Conservation (phyloP, 352 stramenopile species). For the Peronospora farinosa region DNA sequence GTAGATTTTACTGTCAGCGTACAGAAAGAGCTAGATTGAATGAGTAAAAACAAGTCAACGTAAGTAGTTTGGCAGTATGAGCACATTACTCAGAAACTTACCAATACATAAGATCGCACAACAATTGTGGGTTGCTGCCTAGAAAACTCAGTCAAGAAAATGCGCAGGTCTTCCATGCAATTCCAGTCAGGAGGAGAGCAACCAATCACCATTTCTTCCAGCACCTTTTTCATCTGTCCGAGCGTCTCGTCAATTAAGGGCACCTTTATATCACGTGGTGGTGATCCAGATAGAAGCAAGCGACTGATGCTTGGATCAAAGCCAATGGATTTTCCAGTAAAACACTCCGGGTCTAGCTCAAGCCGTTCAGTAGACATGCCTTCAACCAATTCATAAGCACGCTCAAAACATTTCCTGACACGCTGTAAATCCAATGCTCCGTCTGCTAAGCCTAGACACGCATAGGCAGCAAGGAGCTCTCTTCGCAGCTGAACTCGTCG, state of each 20-base stretch:
- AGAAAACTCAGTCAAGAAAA: slow-evolving; percentile 73
- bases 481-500: slow-evolving; percentile 50
- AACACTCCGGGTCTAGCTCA: slow-evolving; percentile 60
- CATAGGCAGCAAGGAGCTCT: slow-evolving; percentile 39
- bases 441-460: slow-evolving; percentile 43
- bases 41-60: slow-evolving; percentile 2
- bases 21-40: slow-evolving; percentile 61
- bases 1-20: slow-evolving; percentile 83
- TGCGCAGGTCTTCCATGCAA: slow-evolving; percentile 77
- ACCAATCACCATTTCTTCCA: slow-evolving; percentile 48
- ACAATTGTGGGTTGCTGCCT: slow-evolving; percentile 62
- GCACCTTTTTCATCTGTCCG: slow-evolving; percentile 42
- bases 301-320: slow-evolving; percentile 75
- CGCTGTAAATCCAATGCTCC: slow-evolving; percentile 33
- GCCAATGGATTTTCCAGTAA: slow-evolving; percentile 58
- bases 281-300: slow-evolving; percentile 58
- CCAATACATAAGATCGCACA: slow-evolving; percentile 74
- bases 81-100: slow-evolving; percentile 24
- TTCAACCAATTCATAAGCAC: slow-evolving; percentile 39
- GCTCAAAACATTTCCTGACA: slow-evolving; percentile 36
- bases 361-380: slow-evolving; percentile 48
- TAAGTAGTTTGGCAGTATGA: slow-evolving; percentile 9
- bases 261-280: slow-evolving; percentile 67
- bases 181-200: slow-evolving; percentile 57
- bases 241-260: slow-evolving; percentile 47